Base-by-base conservation (phyloP, 768 basidiomycete species). In the Hericium rajendrae region DNA sequence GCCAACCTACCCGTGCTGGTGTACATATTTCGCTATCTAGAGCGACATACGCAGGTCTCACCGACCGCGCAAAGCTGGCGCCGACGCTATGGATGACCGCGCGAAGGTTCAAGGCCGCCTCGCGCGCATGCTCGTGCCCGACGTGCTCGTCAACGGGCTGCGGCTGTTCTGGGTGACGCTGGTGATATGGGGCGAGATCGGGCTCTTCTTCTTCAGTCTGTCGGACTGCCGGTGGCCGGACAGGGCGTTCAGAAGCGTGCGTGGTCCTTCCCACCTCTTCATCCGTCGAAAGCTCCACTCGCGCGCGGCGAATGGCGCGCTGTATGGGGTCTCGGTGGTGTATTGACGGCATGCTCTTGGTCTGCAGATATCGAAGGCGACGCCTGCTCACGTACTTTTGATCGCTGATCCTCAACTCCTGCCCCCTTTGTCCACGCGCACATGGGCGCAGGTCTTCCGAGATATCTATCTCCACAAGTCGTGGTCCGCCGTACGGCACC, bases 381-480 rank as follows among this genome's bases (percentile, higher is more conserved):
- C 20, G 20, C 54, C 74, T 59, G 60, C 78, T 3, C 88, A 85
- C 67, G 74, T 91, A 20, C 80, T 97, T 18, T 73, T 95, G 38
- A 74, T 94, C 28, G 86, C 94, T 10, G 94, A 97, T 71, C 88
- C 92, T 0, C 92, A 95, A 68, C 78, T 95, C 39, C 40, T 52
- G 8, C 38, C 76, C 88, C 49, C 86, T 89, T 69, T 75, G 75
- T 48, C 87, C 86, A 6, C 91, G 88, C 69, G 82, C 83, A 16
- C 79, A 71, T 62, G 91, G 12, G 77, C 79, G 6, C 84, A 82
- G 60, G 65, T 82, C 55, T 67, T 92, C 52, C 83, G 87, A 52
- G 88, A 94, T 73, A 73, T 89, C 56, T 91, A 92, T 66, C 74
- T 94, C 58, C 80, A 88, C 39, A 92, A 92, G 72, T 86, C 78